These are phyloP conservation scores for Phytophthora capsici DNA, from an alignment of 352 stramenopile species.

Conservation along the genomic window DNA sequence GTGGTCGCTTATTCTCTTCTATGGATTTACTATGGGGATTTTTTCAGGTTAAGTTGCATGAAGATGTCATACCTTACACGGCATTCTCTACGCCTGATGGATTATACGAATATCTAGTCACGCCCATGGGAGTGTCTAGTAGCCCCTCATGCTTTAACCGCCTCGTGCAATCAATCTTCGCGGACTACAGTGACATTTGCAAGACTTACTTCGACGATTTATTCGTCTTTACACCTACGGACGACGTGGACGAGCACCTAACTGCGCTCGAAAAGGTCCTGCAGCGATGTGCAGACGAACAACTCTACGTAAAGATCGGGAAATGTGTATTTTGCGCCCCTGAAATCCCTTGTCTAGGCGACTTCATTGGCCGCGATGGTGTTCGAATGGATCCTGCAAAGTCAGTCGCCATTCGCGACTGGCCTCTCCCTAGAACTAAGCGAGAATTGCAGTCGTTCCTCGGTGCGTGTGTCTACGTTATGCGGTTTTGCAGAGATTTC, in stretches of 20 bases:
- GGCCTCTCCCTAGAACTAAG: neutral
- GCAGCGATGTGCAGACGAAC: neutral
- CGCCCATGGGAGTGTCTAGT: constrained; percentile 1
- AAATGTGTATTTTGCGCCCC: neutral
- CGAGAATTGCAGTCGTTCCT: neutral
- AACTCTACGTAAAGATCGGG: neutral
- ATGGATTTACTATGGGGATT: too few species aligned
- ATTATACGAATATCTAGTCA: constrained; percentile 5
- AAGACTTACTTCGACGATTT: neutral
- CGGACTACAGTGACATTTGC: neutral
- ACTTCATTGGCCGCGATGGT: neutral
- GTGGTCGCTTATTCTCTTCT: too few species aligned
- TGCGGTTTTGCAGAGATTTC: neutral
- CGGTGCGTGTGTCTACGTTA: neutral
- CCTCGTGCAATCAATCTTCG: neutral
- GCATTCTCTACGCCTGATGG: constrained; percentile 1
- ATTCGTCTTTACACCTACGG: neutral
- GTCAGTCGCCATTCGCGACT: neutral
- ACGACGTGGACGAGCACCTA: neutral
- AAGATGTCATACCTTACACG: too few species aligned
- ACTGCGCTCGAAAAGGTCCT: neutral
- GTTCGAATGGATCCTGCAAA: neutral
- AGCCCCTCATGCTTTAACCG: constrained; percentile 4
- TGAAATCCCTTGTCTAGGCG: neutral
- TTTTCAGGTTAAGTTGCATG: too few species aligned